Conservation (phyloP, 306 rosid genomes). For the Cucurbita moschata region DNA sequence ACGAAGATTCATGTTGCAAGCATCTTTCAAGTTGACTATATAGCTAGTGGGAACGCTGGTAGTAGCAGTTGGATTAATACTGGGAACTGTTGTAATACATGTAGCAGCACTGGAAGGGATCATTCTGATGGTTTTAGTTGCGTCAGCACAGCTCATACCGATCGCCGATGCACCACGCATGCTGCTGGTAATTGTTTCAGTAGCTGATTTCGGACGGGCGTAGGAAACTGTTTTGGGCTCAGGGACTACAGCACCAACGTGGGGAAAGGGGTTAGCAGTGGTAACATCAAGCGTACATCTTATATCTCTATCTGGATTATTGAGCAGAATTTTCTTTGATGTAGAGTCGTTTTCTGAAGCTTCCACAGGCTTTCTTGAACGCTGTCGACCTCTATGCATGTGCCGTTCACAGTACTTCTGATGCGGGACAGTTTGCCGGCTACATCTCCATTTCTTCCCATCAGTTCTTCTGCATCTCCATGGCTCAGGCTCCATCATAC, state of each 20-base stretch:
- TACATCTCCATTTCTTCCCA: constrained; percentile 92
- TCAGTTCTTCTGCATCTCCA: constrained; percentile 86
- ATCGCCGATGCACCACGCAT: background rate
- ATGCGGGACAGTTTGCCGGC: constrained; percentile 24
- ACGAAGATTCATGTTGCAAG: constrained; percentile 4
- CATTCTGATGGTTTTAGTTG: background rate
- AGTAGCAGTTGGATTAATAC: background rate
- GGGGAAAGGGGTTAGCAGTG: background rate
- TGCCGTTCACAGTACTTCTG: constrained; percentile 73
- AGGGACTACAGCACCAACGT: background rate
- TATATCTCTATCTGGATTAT: constrained; percentile 7
- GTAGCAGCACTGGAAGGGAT: background rate
- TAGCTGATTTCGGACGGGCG: background rate
- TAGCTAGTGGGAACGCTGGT: background rate
- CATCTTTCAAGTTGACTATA: constrained; percentile 13
- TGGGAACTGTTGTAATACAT: background rate
- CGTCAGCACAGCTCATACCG: constrained; percentile 6
- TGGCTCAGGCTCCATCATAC: constrained; percentile 44
- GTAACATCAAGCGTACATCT: constrained; percentile 12
- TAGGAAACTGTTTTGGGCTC: background rate
- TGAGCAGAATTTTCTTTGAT: constrained; percentile 18
- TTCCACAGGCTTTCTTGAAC: constrained; percentile 99
- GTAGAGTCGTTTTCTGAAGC: constrained; percentile 21
- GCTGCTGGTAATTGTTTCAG: background rate
- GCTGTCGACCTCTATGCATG: constrained; percentile 77